These are phyloP conservation scores for Dicorynia guianensis DNA, from an alignment of 306 rosid genomes.

Conservation along the genomic window DNA sequence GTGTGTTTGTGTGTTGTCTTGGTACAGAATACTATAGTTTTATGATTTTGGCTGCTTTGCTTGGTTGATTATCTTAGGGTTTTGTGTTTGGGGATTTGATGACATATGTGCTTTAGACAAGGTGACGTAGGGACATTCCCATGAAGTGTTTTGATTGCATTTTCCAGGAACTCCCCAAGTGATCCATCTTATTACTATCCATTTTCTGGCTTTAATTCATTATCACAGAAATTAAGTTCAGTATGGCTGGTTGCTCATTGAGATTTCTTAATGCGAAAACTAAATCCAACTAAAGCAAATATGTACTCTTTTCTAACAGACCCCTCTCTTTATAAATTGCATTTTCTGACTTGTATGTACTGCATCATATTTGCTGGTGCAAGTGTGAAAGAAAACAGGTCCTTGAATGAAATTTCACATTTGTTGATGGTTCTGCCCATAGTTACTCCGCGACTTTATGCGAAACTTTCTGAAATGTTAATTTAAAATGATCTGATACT, in stretches of 20 bases:
- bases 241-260: too few species aligned
- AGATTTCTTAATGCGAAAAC: too few species aligned
- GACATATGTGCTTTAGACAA: background rate
- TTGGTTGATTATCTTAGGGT: background rate
- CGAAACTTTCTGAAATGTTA: background rate
- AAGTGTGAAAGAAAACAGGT: background rate
- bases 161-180: too few species aligned
- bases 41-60: background rate
- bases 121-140: background rate
- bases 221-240: too few species aligned
- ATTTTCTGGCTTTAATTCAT: too few species aligned
- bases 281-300: too few species aligned
- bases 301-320: too few species aligned
- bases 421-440: constrained; percentile 14
- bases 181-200: too few species aligned
- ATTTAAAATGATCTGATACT: background rate
- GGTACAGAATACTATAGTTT: background rate
- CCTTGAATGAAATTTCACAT: background rate
- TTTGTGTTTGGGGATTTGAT: background rate
- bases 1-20: background rate
- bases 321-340: too few species aligned
- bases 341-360: too few species aligned
- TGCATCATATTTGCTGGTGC: background rate
- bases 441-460: background rate
- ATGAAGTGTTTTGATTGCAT: background rate